Evolutionary conservation across 345 rosid genomes (phyloP), one percentile per base, ranked within the genome.

Genomic region (Atalantia buxifolia): DNA sequence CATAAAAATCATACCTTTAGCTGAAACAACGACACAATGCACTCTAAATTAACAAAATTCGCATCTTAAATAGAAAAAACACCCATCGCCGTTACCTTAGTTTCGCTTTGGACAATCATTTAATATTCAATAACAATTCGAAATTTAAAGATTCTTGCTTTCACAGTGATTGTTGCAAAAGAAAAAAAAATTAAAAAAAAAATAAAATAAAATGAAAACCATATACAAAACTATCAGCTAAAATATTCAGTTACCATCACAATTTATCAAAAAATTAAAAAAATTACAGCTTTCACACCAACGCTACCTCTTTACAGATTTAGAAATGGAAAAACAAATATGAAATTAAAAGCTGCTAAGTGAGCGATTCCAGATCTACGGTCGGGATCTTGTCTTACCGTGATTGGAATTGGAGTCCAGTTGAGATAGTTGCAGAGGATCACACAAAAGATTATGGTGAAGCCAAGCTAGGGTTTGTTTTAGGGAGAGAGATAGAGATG

Each of bases 381-480:
- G 68, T 25, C 10, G 36, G 42, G 38, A 56, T 66, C 62, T 60
- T 74, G 71, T 72, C 86, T 74, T 72, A 67, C 72, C 66, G 10
- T 18, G 24, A 53, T 5, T 33, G 64, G 53, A 76, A 35, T 76
- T 27, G 13, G 25, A 55, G 57, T n/a, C n/a, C 31, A 73, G 62
- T 53, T 42, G 65, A 35, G 75, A 31, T 28, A 59, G 63, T 16
- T 7, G 78, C 76, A 33, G 57, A 68, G 66, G 28, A 65, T 75
- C 45, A n/a, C 48, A 9, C 4, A 9, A 1, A 56, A 31, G 13
- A 45, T 57, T 28, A 31, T 35, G 50, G 74, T 27, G 76, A 64
- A 74, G 50, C 67, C 57, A 22, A 74, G 16, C 24, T 72, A 59
- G 81, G 87, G 81, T 69, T 78, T 59, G 61, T 25, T 50, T 38